Evolutionary conservation across 345 rosid species (phyloP).

Genomic region (Hibiscus trionum): DNA sequence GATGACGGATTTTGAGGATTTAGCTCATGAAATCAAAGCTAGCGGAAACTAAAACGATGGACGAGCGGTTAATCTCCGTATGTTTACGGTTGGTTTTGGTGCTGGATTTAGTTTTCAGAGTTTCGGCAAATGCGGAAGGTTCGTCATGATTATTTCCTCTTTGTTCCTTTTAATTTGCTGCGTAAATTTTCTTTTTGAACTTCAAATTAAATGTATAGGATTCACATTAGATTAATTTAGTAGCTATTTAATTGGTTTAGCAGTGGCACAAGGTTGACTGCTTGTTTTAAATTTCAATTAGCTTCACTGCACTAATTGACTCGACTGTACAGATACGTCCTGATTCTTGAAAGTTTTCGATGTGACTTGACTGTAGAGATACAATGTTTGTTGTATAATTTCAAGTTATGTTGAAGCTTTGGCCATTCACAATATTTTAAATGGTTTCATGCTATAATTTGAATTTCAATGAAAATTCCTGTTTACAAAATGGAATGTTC

Average conservation of each 20-base stretch:
- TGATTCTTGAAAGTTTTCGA: background rate
- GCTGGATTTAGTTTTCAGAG: constrained; percentile 37
- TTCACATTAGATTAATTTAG: background rate
- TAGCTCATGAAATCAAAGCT: background rate
- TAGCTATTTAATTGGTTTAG: background rate
- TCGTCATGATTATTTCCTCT: background rate
- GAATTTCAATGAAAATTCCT: background rate
- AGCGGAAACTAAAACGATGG: constrained; percentile 6
- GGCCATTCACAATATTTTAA: background rate
- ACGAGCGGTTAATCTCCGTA: constrained; percentile 29
- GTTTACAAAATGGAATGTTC: background rate
- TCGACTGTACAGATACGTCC: background rate
- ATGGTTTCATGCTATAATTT: background rate
- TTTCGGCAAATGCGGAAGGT: constrained; percentile 72
- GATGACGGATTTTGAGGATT: background rate
- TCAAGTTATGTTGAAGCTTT: background rate
- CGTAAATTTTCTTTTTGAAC: background rate
- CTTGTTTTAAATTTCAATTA: background rate
- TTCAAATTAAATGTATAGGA: background rate
- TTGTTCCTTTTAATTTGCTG: background rate
- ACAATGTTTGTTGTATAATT: background rate
- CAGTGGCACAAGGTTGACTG: background rate
- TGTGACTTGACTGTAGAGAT: too few relatives aligned
- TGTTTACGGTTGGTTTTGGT: constrained; percentile 41
- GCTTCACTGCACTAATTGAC: background rate